Base-by-base conservation (phyloP, 2,329 filamentous ascomycete genomes). In the Penicillium hesseltinei region DNA sequence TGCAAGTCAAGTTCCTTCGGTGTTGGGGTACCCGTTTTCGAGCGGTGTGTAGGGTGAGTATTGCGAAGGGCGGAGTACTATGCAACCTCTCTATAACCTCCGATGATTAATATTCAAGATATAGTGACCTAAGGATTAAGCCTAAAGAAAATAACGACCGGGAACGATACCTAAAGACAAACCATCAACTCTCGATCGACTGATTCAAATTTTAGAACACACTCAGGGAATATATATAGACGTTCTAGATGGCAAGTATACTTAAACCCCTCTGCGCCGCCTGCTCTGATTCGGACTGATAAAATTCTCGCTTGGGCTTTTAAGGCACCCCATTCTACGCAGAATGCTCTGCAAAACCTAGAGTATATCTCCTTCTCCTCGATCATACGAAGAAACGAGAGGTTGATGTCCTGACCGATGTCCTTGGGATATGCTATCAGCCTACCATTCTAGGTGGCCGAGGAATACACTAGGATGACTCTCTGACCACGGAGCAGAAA, bases 391-490 rank as follows among this genome's bases (percentile, higher is more conserved):
- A 33, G 27, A n/a, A 55, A 13, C 44, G 60, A 15, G 62, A 63
- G 39, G 39, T 45, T 5, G 54, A 38, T 43, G 59, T 59, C 4
- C 42, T 68, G 5, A 47, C 42, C 7, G 64, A 66, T 44, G 61
- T 69, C 21, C 39, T 68, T 8, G 27, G 42, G 5, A 62, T 67
- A n/a, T 64, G 67, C 44, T 23, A 40, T 11, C 62, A 63, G 21
- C 57, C 60, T n/a, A 19, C 33, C 1, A 62, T 67, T 2, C 43
- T 67, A 2, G 65, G 65, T 5, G 65, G 62, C 1, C 50, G 66
- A 5, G 63, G 60, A 5, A 33, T 67, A 15, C 25, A 39, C 0
- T 15, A 42, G 1, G 13, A 31, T 23, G 33, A n/a, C 13, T 29
- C 9, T 60, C 9, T 60, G 5, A 54, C 55, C 5, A 19, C 17